Evolutionary conservation across 805 yeast genomes (phyloP).

Genomic region (Starmerella apicola): DNA sequence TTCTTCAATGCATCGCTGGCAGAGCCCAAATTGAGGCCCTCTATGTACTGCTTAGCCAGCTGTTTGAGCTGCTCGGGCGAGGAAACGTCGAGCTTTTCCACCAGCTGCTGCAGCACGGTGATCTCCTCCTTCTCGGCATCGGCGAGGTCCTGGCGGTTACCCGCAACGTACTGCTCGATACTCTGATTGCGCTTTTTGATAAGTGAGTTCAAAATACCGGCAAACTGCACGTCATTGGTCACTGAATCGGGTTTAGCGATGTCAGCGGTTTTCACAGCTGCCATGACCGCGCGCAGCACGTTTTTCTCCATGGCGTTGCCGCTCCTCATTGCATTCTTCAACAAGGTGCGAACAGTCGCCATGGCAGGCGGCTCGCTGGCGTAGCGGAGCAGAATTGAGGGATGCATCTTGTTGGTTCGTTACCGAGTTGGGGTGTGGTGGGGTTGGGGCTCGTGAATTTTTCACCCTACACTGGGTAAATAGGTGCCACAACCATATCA

Average conservation of each 20-base stretch:
- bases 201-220: constrained; percentile 34
- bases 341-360: constrained; percentile 31
- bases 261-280: constrained; percentile 27
- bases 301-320: constrained; percentile 30
- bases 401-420: constrained; percentile 4
- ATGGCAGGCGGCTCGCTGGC: constrained; percentile 27
- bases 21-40: constrained; percentile 12
- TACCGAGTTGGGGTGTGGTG: not conserved
- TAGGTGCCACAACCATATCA: too few relatives aligned
- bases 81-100: constrained; percentile 36
- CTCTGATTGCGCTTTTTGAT: constrained; percentile 36
- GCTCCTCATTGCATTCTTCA: constrained; percentile 38
- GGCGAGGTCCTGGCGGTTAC: constrained; percentile 41
- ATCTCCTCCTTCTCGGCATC: constrained; percentile 41
- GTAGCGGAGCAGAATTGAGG: constrained; percentile 3
- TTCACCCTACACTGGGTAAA: not conserved
- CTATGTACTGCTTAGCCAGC: constrained; percentile 21
- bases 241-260: constrained; percentile 25
- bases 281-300: constrained; percentile 26
- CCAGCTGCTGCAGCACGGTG: constrained; percentile 32
- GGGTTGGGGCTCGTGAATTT: not conserved
- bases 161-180: constrained; percentile 34
- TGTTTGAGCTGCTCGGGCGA: constrained; percentile 34
- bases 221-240: constrained; percentile 22
- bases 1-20: constrained; percentile 13